Percentiles rank a stretch among this genome's conserved stretches.
phyloP scores from a whole-genome alignment of 2,329 filamentous ascomycete species.

The Aureobasidium subglaciale region DNA sequence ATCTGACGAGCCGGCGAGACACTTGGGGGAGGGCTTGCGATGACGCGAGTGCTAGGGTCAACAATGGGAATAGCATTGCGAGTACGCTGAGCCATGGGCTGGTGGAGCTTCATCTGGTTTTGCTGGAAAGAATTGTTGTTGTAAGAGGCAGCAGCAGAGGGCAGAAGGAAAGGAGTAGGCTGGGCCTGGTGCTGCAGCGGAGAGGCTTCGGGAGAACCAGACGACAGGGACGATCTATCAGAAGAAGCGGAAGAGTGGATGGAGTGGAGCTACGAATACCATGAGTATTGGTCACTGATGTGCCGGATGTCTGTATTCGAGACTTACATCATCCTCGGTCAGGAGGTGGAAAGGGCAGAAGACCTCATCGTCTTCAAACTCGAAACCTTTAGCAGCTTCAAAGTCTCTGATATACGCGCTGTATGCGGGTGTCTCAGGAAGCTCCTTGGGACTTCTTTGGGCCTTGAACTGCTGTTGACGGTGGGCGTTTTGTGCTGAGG shows the following conservation, averaged over 20 bases:
- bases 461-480: constrained; percentile 68
- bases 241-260: constrained; percentile 77
- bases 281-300: neutral
- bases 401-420: constrained; percentile 78
- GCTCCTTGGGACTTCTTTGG: constrained; percentile 78
- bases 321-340: constrained; percentile 81
- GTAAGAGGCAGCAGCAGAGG: constrained; percentile 47
- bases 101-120: constrained; percentile 70
- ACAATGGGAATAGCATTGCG: constrained; percentile 97
- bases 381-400: constrained; percentile 86
- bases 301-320: neutral
- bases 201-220: constrained; percentile 85
- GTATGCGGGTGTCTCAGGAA: constrained; percentile 69
- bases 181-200: constrained; percentile 78
- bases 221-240: constrained; percentile 89
- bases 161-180: constrained; percentile 67
- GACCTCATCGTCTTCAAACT: constrained; percentile 90
- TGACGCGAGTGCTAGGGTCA: constrained; percentile 85
- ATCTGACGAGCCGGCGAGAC: constrained; percentile 57
- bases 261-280: constrained; percentile 62
- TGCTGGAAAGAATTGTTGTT: constrained; percentile 29
- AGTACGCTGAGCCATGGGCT: constrained; percentile 79
- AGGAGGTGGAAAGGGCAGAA: constrained; percentile 83
- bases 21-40: constrained; percentile 78
- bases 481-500: constrained; percentile 73